Evolutionary conservation across 2,329 filamentous ascomycete genomes (phyloP).

Genomic region (Alternaria ethzedia): DNA sequence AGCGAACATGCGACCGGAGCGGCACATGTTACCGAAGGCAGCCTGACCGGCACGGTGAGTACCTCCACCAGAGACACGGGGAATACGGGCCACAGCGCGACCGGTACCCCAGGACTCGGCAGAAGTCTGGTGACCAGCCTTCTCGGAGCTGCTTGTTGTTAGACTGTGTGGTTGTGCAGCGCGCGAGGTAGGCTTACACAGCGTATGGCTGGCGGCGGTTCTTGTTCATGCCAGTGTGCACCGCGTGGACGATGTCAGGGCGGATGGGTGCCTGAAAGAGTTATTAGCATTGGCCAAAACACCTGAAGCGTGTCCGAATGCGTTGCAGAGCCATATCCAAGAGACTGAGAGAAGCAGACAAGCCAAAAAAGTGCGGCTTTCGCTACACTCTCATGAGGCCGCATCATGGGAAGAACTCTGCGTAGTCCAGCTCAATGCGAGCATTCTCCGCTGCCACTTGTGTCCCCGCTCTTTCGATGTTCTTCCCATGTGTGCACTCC

Average conservation of each 20-base stretch:
- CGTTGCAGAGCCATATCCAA: not conserved
- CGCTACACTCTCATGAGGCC: not conserved
- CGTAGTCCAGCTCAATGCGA: not conserved
- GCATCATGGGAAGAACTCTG: constrained; percentile 4
- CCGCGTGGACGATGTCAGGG: constrained; percentile 97
- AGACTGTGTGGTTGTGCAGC: constrained; percentile 15
- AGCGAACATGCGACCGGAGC: constrained; percentile 99
- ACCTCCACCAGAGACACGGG: constrained; percentile 99
- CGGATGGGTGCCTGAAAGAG: constrained; percentile 77
- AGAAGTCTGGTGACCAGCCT: constrained; percentile 99
- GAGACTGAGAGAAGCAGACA: constrained; percentile 4
- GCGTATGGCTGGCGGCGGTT: constrained; percentile 99
- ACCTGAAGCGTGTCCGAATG: not conserved
- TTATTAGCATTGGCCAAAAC: constrained; percentile 13
- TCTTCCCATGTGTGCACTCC: constrained; percentile 16
- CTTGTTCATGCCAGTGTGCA: constrained; percentile 99
- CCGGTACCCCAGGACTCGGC: constrained; percentile 99
- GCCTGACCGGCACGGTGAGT: constrained; percentile 99
- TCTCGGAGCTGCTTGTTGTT: constrained; percentile 67
- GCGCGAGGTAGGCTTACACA: constrained; percentile 66
- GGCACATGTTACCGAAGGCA: constrained; percentile 99
- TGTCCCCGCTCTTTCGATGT: not conserved
- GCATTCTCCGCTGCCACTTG: not conserved
- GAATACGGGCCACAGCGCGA: constrained; percentile 99
- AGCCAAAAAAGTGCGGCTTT: constrained; percentile 1